Evolutionary conservation across 2,329 filamentous ascomycete genomes (phyloP).

Genomic region (Cordyceps javanica): DNA sequence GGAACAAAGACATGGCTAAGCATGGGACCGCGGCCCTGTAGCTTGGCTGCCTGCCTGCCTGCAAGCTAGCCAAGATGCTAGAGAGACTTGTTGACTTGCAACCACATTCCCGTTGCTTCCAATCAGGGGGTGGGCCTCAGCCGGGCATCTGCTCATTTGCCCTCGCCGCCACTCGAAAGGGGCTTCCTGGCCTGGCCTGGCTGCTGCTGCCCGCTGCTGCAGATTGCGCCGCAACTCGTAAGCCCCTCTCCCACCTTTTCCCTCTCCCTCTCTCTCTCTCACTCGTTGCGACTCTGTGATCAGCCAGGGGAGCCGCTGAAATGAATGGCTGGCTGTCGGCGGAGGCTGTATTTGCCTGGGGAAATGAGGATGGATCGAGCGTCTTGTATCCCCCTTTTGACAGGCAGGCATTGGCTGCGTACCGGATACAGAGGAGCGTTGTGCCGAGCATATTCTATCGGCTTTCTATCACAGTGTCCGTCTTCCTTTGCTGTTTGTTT

Average conservation of each 20-base stretch:
- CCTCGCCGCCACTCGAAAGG: slow-evolving; percentile 5
- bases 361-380: slow-evolving; percentile 12
- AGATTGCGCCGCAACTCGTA: slow-evolving; percentile 1
- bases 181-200: background rate
- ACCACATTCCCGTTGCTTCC: background rate
- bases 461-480: too few species aligned
- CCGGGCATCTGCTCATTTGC: slow-evolving; percentile 5
- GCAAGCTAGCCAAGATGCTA: too few species aligned
- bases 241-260: background rate
- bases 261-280: too few species aligned
- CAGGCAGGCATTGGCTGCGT: background rate
- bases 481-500: background rate
- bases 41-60: background rate
- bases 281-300: background rate
- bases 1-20: slow-evolving; percentile 9
- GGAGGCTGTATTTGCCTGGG: slow-evolving; percentile 7
- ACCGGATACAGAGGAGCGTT: too few species aligned
- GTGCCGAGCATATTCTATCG: too few species aligned
- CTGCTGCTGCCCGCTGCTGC: background rate
- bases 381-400: background rate
- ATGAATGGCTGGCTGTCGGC: slow-evolving; percentile 6
- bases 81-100: too few species aligned
- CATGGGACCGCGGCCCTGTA: background rate
- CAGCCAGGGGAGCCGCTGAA: background rate
- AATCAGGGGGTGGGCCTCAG: background rate